phyloP scores from a whole-genome alignment of 441 rosid species.

The Euphorbia corollata region DNA sequence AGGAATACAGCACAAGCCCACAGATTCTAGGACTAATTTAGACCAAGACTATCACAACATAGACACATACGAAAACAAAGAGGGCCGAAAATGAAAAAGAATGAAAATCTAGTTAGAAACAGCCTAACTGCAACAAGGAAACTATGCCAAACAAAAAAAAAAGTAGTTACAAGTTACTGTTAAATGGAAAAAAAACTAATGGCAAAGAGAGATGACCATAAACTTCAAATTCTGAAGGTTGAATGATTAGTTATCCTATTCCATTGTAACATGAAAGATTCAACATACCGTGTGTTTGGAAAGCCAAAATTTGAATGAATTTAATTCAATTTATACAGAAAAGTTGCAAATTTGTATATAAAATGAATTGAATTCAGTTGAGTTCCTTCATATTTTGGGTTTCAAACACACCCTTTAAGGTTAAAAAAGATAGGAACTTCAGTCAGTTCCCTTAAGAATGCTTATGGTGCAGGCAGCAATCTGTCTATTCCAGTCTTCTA shows the following conservation, averaged over 20 bases:
- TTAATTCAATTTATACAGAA: too few species aligned
- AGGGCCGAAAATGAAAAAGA: neutral
- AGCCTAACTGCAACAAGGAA: neutral
- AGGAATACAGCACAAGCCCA: neutral
- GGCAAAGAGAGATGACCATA: neutral
- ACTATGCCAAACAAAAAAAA: neutral
- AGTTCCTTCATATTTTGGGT: too few species aligned
- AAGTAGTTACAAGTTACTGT: neutral
- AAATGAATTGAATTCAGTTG: too few species aligned
- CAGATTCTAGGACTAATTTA: neutral
- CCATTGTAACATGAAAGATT: too few species aligned
- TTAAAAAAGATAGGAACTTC: neutral
- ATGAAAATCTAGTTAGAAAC: neutral
- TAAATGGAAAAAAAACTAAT: neutral
- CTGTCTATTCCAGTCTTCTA: neutral
- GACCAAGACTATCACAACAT: neutral
- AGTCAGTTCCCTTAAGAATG: too few species aligned
- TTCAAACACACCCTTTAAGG: too few species aligned
- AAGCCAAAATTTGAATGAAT: too few species aligned
- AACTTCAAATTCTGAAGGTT: neutral
- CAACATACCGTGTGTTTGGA: too few species aligned
- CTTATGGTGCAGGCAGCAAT: neutral
- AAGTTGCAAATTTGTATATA: too few species aligned
- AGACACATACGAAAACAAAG: neutral
- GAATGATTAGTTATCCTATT: too few species aligned